Evolutionary conservation across 768 basidiomycete species (phyloP).

Genomic region (Mycena floridula): DNA sequence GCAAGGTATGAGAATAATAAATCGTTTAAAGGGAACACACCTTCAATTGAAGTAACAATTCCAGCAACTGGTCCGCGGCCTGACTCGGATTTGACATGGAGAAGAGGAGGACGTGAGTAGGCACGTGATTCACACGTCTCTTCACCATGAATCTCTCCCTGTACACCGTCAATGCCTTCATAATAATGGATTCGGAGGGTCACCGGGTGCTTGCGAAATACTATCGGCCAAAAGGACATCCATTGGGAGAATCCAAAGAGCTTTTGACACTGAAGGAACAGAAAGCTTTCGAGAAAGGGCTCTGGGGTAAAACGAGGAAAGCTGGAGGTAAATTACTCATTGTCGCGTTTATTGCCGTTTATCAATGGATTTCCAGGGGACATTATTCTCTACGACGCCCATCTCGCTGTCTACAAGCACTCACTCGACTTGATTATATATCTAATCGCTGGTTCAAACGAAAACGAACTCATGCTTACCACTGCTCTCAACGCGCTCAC

Average conservation of each 20-base stretch:
- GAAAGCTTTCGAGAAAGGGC: conserved; percentile 89
- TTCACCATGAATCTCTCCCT: conserved; percentile 79
- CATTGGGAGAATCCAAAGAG: conserved; percentile 55
- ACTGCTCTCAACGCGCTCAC: conserved; percentile 77
- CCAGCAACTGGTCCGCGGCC: conserved; percentile 62
- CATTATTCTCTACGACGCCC: conserved; percentile 85
- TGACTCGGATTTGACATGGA: conserved; percentile 47
- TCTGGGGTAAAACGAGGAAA: conserved; percentile 95
- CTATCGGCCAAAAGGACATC: conserved; percentile 71
- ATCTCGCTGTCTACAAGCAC: conserved; percentile 90
- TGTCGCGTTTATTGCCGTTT: not conserved
- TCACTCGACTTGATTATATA: conserved; percentile 95
- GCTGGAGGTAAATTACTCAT: conserved; percentile 60
- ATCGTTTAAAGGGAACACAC: conserved; percentile 21
- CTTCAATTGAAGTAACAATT: conserved; percentile 72
- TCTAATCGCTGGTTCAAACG: conserved; percentile 77
- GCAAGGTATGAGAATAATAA: conserved; percentile 1
- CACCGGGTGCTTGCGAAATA: conserved; percentile 95
- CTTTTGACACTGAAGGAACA: conserved; percentile 83
- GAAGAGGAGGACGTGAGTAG: conserved; percentile 3
- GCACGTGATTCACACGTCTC: not conserved
- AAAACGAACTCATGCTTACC: conserved; percentile 96
- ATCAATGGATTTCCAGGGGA: conserved; percentile 52
- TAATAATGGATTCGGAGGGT: conserved; percentile 94
- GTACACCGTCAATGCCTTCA: conserved; percentile 80